A percentile compares a stretch with the other conserved stretches of the same genome.
phyloP scores from a whole-genome alignment of 495 filamentous ascomycete genomes.

The Sabuloglossum arenarium region DNA sequence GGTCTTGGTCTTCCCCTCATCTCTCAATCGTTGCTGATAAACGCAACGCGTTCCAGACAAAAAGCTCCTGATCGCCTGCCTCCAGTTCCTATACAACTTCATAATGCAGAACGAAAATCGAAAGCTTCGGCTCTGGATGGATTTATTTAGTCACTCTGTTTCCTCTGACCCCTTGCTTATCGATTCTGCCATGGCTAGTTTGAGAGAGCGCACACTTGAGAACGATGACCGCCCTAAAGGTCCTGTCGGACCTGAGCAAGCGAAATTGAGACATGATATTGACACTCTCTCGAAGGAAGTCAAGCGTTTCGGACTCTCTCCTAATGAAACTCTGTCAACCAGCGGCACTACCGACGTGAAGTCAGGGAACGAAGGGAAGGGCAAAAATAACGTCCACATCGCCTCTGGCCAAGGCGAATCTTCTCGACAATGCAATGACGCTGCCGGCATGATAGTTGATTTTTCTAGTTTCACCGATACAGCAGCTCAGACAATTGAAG shows the following conservation, averaged over 20 bases:
- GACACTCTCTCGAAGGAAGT: neutral
- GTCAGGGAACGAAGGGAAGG: neutral
- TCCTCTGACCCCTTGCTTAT: constrained; percentile 23
- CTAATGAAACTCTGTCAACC: neutral
- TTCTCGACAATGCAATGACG: neutral
- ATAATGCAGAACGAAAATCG: constrained; percentile 78
- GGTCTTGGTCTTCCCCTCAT: neutral
- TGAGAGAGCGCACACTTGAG: neutral
- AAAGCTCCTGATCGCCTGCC: constrained; percentile 66
- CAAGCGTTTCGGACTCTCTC: neutral
- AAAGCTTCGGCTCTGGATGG: constrained; percentile 79
- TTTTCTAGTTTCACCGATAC: neutral
- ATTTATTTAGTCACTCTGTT: constrained; percentile 49
- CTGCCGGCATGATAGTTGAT: neutral
- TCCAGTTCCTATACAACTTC: constrained; percentile 85
- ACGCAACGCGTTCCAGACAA: constrained; percentile 33
- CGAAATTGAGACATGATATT: neutral
- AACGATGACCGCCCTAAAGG: neutral
- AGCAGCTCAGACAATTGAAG: neutral
- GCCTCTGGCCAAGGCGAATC: neutral
- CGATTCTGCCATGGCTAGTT: neutral
- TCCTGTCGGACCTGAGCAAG: neutral
- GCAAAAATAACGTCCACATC: too few species aligned
- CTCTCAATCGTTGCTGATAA: constrained; percentile 6
- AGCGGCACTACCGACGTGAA: neutral